These are phyloP conservation scores for Exophiala bonariae DNA, from an alignment of 2,329 filamentous ascomycete species.

Conservation along the genomic window DNA sequence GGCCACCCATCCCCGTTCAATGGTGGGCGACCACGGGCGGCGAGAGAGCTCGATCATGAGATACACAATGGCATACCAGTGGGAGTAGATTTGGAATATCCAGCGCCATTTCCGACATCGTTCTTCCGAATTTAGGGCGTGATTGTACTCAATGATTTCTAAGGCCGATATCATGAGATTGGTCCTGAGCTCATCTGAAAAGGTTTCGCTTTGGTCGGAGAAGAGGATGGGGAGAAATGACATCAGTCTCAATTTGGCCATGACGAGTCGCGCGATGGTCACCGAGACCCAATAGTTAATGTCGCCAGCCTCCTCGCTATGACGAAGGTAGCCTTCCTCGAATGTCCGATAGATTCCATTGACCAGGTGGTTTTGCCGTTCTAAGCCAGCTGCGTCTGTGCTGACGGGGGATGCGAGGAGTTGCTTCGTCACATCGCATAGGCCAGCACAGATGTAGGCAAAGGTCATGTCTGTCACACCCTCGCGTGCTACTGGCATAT, in stretches of 20 bases:
- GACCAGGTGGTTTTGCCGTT: slow-evolving; percentile 49
- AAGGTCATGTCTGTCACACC: slow-evolving; percentile 57
- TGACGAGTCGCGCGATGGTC: slow-evolving; percentile 67
- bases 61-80: slow-evolving; percentile 61
- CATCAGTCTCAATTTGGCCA: slow-evolving; percentile 76
- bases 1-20: slow-evolving; percentile 51
- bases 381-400: slow-evolving; percentile 34
- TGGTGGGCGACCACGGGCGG: slow-evolving; percentile 46
- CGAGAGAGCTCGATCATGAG: slow-evolving; percentile 54
- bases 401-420: slow-evolving; percentile 35
- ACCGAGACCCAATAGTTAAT: slow-evolving; percentile 64
- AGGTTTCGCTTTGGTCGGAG: slow-evolving; percentile 30
- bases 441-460: slow-evolving; percentile 39
- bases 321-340: slow-evolving; percentile 45
- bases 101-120: slow-evolving; percentile 56
- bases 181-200: slow-evolving; percentile 37
- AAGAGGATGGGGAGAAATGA: slow-evolving; percentile 68
- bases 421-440: slow-evolving; percentile 38
- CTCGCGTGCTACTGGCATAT: slow-evolving; percentile 48
- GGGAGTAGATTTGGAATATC: slow-evolving; percentile 60
- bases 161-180: slow-evolving; percentile 40
- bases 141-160: slow-evolving; percentile 51
- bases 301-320: slow-evolving; percentile 37
- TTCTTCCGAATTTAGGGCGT: slow-evolving; percentile 53
- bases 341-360: slow-evolving; percentile 46